A percentile compares a stretch with the other conserved stretches of the same genome.
phyloP scores from a whole-genome alignment of 139 green algal species.

The Marvania coccoides region DNA sequence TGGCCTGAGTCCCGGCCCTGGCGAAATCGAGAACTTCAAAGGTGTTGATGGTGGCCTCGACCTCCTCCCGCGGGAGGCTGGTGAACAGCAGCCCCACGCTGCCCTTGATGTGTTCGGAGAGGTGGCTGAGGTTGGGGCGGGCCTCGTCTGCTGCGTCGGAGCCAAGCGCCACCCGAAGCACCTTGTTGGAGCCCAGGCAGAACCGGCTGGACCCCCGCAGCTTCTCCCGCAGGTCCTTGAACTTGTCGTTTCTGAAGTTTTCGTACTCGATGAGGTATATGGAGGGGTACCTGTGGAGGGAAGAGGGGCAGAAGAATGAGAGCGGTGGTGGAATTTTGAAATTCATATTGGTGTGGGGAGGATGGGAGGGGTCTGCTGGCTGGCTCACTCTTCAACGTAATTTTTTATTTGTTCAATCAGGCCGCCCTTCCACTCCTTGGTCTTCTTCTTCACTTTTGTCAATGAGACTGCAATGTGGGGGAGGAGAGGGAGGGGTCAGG shows the following conservation, averaged over 20 bases:
- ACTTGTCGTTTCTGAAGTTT: slow-evolving; percentile 91
- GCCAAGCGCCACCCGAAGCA: slow-evolving; percentile 87
- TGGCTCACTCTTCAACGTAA: slow-evolving; percentile 64
- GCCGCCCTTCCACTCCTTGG: slow-evolving; percentile 81
- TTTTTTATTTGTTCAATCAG: slow-evolving; percentile 67
- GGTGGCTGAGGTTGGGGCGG: slow-evolving; percentile 40
- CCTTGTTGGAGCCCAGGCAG: slow-evolving; percentile 79
- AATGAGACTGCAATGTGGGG: slow-evolving; percentile 46
- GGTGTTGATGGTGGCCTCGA: slow-evolving; percentile 34
- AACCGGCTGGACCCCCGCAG: slow-evolving; percentile 72
- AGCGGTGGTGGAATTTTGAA: not conserved
- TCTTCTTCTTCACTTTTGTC: slow-evolving; percentile 93
- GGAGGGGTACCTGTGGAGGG: slow-evolving; percentile 50
- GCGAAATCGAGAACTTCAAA: slow-evolving; percentile 77
- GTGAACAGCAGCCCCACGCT: slow-evolving; percentile 88
- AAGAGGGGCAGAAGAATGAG: not conserved
- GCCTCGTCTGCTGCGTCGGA: slow-evolving; percentile 68
- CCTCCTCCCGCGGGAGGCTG: slow-evolving; percentile 60
- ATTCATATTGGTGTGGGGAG: not conserved
- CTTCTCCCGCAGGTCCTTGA: slow-evolving; percentile 87
- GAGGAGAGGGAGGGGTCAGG: not conserved
- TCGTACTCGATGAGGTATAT: slow-evolving; percentile 81
- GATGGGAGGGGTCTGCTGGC: not conserved
- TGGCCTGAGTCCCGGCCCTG: slow-evolving; percentile 65
- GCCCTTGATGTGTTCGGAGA: slow-evolving; percentile 62